Percentiles rank a stretch among this genome's conserved stretches.
phyloP scores from a whole-genome alignment of 2,329 filamentous ascomycete genomes.

The Neonectria neomacrospora region DNA sequence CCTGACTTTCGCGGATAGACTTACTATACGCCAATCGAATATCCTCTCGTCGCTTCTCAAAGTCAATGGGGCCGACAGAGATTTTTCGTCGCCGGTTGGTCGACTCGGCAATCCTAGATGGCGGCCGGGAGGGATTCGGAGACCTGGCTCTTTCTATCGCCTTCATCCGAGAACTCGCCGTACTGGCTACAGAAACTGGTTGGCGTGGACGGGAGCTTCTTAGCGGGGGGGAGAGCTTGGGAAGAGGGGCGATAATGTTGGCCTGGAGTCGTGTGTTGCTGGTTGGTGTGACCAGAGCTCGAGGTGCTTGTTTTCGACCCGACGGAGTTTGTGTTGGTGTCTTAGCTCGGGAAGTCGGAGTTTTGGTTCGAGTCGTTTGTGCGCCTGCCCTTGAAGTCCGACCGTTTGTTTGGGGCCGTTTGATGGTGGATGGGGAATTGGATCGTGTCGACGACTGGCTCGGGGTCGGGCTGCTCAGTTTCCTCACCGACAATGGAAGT shows the following conservation, averaged over 20 bases:
- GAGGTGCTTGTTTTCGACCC: conserved; percentile 54
- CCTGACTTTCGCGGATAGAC: conserved; percentile 80
- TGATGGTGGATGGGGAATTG: conserved; percentile 63
- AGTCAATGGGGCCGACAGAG: conserved; percentile 81
- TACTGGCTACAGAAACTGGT: conserved; percentile 78
- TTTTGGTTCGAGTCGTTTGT: conserved; percentile 53
- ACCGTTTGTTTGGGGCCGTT: conserved; percentile 55
- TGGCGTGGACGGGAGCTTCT: conserved; percentile 85
- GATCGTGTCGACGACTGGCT: conserved; percentile 66
- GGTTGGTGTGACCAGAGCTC: conserved; percentile 58
- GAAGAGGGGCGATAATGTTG: conserved; percentile 75
- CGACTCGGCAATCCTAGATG: conserved; percentile 51
- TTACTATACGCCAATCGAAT: conserved; percentile 89
- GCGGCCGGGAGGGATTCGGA: conserved; percentile 50
- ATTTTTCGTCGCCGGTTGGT: conserved; percentile 62
- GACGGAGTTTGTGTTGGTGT: conserved; percentile 53
- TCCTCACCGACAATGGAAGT: conserved; percentile 59
- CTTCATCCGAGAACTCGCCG: conserved; percentile 75
- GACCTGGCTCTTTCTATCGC: conserved; percentile 67
- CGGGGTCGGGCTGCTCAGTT: conserved; percentile 56
- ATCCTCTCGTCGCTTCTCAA: conserved; percentile 81
- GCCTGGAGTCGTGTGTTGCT: conserved; percentile 74
- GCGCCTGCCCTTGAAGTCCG: conserved; percentile 53
- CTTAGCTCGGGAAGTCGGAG: conserved; percentile 56
- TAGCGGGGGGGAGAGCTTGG: conserved; percentile 81